Percentiles rank a stretch among this genome's conserved stretches.
Conservation (phyloP, 2,329 filamentous ascomycete species). For the Monosporascus sp. region DNA sequence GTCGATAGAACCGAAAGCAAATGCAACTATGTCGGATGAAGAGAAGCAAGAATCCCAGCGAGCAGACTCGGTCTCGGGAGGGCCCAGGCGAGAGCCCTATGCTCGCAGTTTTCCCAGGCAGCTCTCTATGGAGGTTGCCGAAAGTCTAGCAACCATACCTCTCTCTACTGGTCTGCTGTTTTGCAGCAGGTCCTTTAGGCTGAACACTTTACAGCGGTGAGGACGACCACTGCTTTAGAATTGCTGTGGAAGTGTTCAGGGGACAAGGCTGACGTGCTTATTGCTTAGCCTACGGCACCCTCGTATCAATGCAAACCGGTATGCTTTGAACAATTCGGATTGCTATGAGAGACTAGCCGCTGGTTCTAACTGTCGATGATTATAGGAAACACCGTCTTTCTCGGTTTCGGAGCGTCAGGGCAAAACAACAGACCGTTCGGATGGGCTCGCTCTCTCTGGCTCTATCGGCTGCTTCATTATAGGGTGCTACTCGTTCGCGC, state of each 20-base stretch:
- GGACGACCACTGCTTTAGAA: not conserved
- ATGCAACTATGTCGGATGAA: conserved; percentile 14
- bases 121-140: conserved; percentile 16
- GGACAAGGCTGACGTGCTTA: not conserved
- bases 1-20: not conserved
- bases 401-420: conserved; percentile 34
- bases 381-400: conserved; percentile 36
- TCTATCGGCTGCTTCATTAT: conserved; percentile 37
- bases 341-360: not conserved
- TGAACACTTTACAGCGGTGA: conserved; percentile 23
- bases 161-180: conserved; percentile 21
- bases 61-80: not conserved
- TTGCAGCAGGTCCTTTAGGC: conserved; percentile 23
- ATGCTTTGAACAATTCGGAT: not conserved
- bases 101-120: conserved; percentile 4
- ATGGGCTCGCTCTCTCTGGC: conserved; percentile 37
- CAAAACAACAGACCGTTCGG: conserved; percentile 36
- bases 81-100: not conserved
- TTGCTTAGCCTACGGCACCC: conserved; percentile 33
- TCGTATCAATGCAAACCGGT: conserved; percentile 37
- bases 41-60: conserved; percentile 13
- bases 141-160: conserved; percentile 13
- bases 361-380: not conserved
- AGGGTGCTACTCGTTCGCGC: conserved; percentile 35
- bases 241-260: not conserved